Evolutionary conservation across 1,284 basidiomycete genomes (phyloP).

Genomic region (Gomphus bonarii): DNA sequence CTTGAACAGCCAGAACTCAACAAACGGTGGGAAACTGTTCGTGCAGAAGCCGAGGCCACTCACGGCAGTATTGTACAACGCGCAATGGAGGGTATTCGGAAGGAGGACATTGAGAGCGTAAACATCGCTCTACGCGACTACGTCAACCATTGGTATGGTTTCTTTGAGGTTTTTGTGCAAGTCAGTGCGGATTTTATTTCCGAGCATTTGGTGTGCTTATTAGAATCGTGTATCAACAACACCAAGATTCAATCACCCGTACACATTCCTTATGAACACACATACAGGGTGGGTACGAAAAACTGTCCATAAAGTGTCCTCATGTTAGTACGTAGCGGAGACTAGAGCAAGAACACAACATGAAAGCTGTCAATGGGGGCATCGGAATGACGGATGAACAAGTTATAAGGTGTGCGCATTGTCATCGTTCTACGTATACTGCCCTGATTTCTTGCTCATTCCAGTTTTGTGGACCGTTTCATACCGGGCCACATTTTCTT

Average conservation of each 20-base stretch:
- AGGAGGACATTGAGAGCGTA: conserved; percentile 45
- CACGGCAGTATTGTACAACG: conserved; percentile 2
- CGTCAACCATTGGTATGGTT: conserved; percentile 48
- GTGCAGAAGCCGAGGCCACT: not conserved
- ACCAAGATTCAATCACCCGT: conserved; percentile 37
- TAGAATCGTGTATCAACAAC: not conserved
- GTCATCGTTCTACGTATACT: not conserved
- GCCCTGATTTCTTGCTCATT: not conserved
- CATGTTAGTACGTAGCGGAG: conserved; percentile 47
- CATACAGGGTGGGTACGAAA: conserved; percentile 32
- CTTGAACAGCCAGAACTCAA: conserved; percentile 36
- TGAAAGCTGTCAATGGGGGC: conserved; percentile 78
- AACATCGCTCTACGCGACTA: conserved; percentile 55
- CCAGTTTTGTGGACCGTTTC: conserved; percentile 69
- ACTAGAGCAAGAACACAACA: conserved; percentile 75
- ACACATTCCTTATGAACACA: conserved; percentile 39
- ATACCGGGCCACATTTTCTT: conserved; percentile 83
- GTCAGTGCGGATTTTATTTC: conserved; percentile 25
- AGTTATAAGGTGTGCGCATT: conserved; percentile 49
- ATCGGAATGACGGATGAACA: conserved; percentile 76
- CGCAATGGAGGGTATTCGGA: conserved; percentile 22
- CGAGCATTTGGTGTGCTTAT: not conserved
- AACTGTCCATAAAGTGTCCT: conserved; percentile 8
- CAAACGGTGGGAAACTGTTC: conserved; percentile 21
- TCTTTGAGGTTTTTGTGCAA: conserved; percentile 63